Conservation (phyloP, 352 stramenopile species). For the Pythium dissimile region DNA sequence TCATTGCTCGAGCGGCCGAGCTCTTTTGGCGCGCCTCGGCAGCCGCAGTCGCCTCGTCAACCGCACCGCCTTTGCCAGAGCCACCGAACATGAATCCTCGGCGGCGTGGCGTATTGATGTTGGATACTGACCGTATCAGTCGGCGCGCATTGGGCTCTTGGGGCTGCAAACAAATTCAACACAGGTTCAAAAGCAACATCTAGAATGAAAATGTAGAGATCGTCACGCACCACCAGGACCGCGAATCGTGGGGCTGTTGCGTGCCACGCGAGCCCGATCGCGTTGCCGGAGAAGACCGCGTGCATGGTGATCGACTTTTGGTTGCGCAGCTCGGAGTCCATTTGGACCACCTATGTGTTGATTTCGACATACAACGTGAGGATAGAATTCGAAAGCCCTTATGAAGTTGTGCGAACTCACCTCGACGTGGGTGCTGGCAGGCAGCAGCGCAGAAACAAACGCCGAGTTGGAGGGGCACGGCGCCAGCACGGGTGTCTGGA, state of each 20-base stretch:
- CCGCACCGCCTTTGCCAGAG: conserved; percentile 23
- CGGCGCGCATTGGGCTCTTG: conserved; percentile 50
- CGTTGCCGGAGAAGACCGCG: conserved; percentile 52
- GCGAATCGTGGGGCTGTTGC: conserved; percentile 43
- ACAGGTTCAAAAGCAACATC: not conserved
- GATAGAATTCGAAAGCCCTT: too few relatives aligned
- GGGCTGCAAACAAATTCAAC: conserved; percentile 27
- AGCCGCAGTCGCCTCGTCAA: conserved; percentile 21
- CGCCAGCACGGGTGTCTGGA: conserved; percentile 32
- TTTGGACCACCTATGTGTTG: conserved; percentile 48
- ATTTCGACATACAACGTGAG: not conserved
- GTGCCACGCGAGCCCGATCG: conserved; percentile 66
- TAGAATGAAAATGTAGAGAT: not conserved
- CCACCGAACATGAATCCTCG: conserved; percentile 70
- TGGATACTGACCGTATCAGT: conserved; percentile 30
- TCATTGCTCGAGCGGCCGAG: conserved; percentile 37
- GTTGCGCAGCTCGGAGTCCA: conserved; percentile 62
- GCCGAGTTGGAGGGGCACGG: conserved; percentile 31
- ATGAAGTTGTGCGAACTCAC: conserved; percentile 14
- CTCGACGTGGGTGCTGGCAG: conserved; percentile 52
- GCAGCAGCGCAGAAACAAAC: conserved; percentile 46
- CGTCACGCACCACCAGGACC: conserved; percentile 38
- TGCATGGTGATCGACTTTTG: conserved; percentile 64
- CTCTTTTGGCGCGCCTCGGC: conserved; percentile 34
- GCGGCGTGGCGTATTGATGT: conserved; percentile 34